Conservation (phyloP, 805 yeast species). For the Cyberlindnera mycetangii region DNA sequence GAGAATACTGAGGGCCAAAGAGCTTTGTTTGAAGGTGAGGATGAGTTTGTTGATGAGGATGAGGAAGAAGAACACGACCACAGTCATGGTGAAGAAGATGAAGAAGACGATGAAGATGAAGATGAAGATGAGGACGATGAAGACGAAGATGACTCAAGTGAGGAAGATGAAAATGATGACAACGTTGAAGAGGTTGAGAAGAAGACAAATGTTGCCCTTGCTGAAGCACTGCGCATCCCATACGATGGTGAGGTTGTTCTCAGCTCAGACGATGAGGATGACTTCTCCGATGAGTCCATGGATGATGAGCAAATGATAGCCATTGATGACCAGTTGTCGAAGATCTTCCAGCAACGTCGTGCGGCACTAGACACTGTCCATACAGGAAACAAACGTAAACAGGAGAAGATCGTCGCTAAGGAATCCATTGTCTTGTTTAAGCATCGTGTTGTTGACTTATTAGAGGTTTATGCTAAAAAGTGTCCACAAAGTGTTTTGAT, state of each 20-base stretch:
- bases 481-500: constrained; percentile 32
- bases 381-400: constrained; percentile 67
- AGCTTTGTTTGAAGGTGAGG: constrained; percentile 65
- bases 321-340: constrained; percentile 77
- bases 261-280: constrained; percentile 46
- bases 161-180: constrained; percentile 30
- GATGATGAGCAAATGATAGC: constrained; percentile 97
- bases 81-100: constrained; percentile 34
- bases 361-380: constrained; percentile 52
- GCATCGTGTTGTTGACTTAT: constrained; percentile 69
- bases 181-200: constrained; percentile 43
- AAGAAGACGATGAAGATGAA: constrained; percentile 31
- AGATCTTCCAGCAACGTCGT: constrained; percentile 80
- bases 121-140: constrained; percentile 35
- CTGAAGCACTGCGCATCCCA: constrained; percentile 69
- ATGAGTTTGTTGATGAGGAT: constrained; percentile 45
- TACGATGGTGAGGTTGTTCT: constrained; percentile 39
- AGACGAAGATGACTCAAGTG: constrained; percentile 32
- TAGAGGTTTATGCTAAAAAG: constrained; percentile 56
- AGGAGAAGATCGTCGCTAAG: constrained; percentile 74
- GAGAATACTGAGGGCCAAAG: constrained; percentile 84
- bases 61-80: constrained; percentile 38
- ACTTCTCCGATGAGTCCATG: constrained; percentile 75
- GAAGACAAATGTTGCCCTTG: constrained; percentile 60
- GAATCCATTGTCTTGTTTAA: constrained; percentile 79